Evolutionary conservation across 352 stramenopile species (phyloP).

Genomic region (Pythium monospermum): DNA sequence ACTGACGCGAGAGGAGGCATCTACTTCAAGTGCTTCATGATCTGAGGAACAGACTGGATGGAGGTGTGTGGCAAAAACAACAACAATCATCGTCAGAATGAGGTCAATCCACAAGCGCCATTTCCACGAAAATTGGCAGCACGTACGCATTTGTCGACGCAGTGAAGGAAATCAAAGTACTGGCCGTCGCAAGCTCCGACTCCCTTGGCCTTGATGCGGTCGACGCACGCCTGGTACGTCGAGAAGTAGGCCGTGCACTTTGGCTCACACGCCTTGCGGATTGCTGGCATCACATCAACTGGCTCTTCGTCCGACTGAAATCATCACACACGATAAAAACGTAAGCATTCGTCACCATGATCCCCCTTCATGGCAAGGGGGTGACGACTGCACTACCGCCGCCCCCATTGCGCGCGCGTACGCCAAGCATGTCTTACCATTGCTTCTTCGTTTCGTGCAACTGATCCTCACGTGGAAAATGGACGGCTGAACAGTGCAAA

Average conservation of each 20-base stretch:
- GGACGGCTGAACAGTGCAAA: constrained; percentile 34
- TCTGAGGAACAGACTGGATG: constrained; percentile 88
- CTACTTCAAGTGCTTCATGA: constrained; percentile 95
- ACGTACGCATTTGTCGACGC: constrained; percentile 93
- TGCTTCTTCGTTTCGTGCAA: constrained; percentile 20
- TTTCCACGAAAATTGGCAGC: background rate
- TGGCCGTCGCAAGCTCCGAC: constrained; percentile 92
- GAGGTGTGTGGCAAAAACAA: too few species aligned
- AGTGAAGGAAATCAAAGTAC: constrained; percentile 95
- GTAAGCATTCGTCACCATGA: background rate
- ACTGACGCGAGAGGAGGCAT: constrained; percentile 9
- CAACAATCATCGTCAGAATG: constrained; percentile 6
- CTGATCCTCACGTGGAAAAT: constrained; percentile 32
- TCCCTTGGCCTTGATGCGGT: constrained; percentile 89
- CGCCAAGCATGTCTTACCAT: constrained; percentile 25
- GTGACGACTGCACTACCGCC: background rate
- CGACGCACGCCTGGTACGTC: constrained; percentile 90
- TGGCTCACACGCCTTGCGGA: constrained; percentile 90
- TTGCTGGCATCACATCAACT: constrained; percentile 91
- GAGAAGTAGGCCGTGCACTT: constrained; percentile 85
- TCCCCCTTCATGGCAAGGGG: background rate
- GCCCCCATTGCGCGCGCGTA: background rate
- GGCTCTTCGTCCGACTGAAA: constrained; percentile 79
- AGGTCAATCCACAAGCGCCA: background rate
- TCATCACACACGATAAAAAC: constrained; percentile 5